Base-by-base conservation (phyloP, 768 basidiomycete genomes). In the Trametes cinnabarina region DNA sequence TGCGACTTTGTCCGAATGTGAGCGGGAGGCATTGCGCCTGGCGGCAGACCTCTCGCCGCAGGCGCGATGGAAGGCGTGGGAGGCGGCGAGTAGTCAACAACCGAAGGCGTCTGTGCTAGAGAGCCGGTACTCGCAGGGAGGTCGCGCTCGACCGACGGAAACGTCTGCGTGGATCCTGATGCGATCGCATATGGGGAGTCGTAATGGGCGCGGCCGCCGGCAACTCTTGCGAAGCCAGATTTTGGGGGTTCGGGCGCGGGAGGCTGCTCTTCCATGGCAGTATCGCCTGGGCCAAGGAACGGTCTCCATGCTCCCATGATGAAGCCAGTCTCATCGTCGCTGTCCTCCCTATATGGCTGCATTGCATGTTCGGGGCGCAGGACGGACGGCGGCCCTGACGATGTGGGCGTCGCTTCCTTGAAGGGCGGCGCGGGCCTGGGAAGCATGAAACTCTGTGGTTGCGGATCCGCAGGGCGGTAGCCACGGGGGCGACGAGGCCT, bases 221-320 rank as follows among this genome's bases (percentile, higher is more conserved):
- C 88, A 2, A 98, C 82, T 47, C 93, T 81, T 4, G 91, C 83
- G 74, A 98, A 97, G 2, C 92, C 92, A 19, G 88, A 82, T 46
- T 69, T 67, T 4, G 63, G 63, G 0, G 60, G 47, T 25, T 69
- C 62, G 17, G 61, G 64, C 23, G 72, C 50, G 26, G 66, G 64
- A 2, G 72, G 62, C 15, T 68, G 65, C 30, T 81, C 79, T 20
- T 73, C 72, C 20, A 85, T 76, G 9, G 79, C 72, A 20, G 68
- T 52, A 66, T 84, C 83, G 0, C 81, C 81, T 20, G 77, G 69
- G 7, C 79, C 75, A 0, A 82, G 82, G 76, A 83, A 89, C 26
- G 86, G 83, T 63, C 88, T 86, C 92, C 93, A 96, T n/a, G 95
- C 92, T 40, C 87, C 88, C 92, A 98, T 96, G 67, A 98, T 97